Base-by-base conservation (phyloP, 805 yeast genomes). In the Candida qinlingensis region DNA sequence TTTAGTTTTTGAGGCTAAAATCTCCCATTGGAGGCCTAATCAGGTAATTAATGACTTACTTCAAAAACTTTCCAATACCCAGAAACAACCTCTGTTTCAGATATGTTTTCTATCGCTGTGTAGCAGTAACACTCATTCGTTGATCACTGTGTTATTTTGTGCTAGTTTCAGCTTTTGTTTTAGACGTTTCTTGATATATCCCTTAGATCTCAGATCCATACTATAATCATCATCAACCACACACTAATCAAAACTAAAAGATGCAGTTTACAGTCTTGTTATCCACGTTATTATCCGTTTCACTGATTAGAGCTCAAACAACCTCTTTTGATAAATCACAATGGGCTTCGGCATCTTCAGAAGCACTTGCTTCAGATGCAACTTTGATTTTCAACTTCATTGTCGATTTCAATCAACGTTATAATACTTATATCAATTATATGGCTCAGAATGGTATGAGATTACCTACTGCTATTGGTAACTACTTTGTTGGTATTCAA, bases 381-480 rank as follows among this genome's bases (percentile, higher is more conserved):
- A 36, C 53, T 1, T 28, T 61, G 8, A 52, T 61, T 31, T 54
- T 41, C 36, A 52, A 55, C 36, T 61, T 60, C 13, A 28, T 61
- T 7, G 3, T 50, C 19, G 63, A 61, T 41, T 45, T 61, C 35
- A 51, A 49, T 41, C 19, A 31, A 6, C 45, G 54, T 28, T 57
- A 55, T 40, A 39, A 52, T 27, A 39, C 51, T 0, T 54, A 56
- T 39, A 25, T 55, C n/a, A 38, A 49, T 8, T 58, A 49, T 41
- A 61, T 61, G 64, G 57, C 51, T 19, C 46, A 44, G 3, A 50
- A 61, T n/a, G 25, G 38, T 4, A 56, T 67, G 54, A 52, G 57
- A 4, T 56, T 69, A 37, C 74, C 74, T n/a, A 64, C 65, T 44
- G 59, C 47, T 2, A 49, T 69, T 6, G 65, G 63, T 5, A 60